A percentile compares a stretch with the other conserved stretches of the same genome.
These are phyloP conservation scores for Hansfordia pulvinata DNA, from an alignment of 2,329 filamentous ascomycete genomes.

Conservation along the genomic window DNA sequence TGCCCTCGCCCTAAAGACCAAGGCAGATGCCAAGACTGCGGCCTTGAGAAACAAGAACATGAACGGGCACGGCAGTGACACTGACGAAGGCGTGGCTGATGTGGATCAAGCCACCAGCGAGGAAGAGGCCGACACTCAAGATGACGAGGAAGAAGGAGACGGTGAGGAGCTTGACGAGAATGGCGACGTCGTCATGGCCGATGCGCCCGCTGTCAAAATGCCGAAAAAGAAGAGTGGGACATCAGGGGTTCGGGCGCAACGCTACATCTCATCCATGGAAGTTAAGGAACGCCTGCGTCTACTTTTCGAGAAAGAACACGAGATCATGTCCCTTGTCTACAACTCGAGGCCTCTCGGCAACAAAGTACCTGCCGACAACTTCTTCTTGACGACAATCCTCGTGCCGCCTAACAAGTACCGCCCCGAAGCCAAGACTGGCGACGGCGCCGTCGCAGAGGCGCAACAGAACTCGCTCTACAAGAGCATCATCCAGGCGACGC, in stretches of 20 bases:
- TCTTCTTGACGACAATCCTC: constrained; percentile 77
- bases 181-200: constrained; percentile 44
- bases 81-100: constrained; percentile 60
- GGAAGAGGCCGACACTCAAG: constrained; percentile 22
- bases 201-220: constrained; percentile 20
- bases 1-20: constrained; percentile 44
- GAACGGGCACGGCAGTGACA: constrained; percentile 28
- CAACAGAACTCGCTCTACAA: constrained; percentile 84
- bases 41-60: constrained; percentile 23
- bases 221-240: constrained; percentile 18
- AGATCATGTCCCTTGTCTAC: constrained; percentile 76
- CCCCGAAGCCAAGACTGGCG: constrained; percentile 71
- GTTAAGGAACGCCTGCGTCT: constrained; percentile 65
- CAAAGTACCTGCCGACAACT: constrained; percentile 72
- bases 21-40: constrained; percentile 16
- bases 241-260: constrained; percentile 24
- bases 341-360: constrained; percentile 53
- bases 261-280: constrained; percentile 73
- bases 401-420: constrained; percentile 89
- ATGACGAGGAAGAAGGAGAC: constrained; percentile 27
- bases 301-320: constrained; percentile 77
- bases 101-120: constrained; percentile 38
- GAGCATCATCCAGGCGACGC: constrained; percentile 63
- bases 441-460: constrained; percentile 72
- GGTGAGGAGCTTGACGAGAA: constrained; percentile 37